These are phyloP conservation scores for Aspergillus viridinutans DNA, from an alignment of 2,329 filamentous ascomycete genomes.

Conservation along the genomic window DNA sequence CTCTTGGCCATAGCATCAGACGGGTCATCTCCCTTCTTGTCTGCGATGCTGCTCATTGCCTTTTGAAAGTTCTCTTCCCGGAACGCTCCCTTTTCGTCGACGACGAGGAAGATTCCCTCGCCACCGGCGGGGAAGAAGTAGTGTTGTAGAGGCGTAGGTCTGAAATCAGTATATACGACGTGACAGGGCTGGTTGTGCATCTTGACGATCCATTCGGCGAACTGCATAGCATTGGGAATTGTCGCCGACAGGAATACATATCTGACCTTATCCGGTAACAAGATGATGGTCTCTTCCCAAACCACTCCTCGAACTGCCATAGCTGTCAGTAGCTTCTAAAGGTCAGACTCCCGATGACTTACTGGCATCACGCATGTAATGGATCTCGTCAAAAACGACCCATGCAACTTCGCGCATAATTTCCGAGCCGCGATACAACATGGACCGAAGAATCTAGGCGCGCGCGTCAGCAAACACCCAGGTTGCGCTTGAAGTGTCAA, in stretches of 20 bases:
- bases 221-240: constrained; percentile 98
- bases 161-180: constrained; percentile 98
- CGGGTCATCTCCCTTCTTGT: constrained; percentile 80
- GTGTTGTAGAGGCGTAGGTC: constrained; percentile 92
- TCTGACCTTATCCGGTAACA: constrained; percentile 95
- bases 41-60: constrained; percentile 85
- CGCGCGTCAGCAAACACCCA: constrained; percentile 4
- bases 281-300: constrained; percentile 98
- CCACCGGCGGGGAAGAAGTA: constrained; percentile 95
- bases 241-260: constrained; percentile 98
- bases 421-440: constrained; percentile 96
- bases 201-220: constrained; percentile 98
- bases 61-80: constrained; percentile 96
- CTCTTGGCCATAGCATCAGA: constrained; percentile 72
- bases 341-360: constrained; percentile 10
- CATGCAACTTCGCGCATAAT: constrained; percentile 99
- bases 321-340: constrained; percentile 12
- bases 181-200: constrained; percentile 97
- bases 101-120: constrained; percentile 87
- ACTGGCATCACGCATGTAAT: constrained; percentile 92
- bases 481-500: not conserved
- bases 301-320: constrained; percentile 74
- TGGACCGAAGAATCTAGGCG: constrained; percentile 79
- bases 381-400: constrained; percentile 98
- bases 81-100: constrained; percentile 95